Evolutionary conservation across 805 yeast genomes (phyloP).

Genomic region (Kodamaea lidongshanica): DNA sequence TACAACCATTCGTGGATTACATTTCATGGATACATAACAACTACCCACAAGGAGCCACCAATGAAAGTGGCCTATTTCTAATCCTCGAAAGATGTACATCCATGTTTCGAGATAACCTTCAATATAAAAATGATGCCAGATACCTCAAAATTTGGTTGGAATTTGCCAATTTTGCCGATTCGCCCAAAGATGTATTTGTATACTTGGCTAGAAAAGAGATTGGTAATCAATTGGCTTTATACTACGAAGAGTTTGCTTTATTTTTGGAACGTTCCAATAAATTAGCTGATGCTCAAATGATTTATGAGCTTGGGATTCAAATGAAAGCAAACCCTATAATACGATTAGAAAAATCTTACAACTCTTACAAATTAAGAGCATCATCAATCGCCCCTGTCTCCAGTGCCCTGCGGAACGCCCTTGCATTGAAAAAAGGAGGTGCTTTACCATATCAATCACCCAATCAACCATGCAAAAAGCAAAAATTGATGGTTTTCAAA

Average conservation of each 20-base stretch:
- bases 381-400: conserved; percentile 16
- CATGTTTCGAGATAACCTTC: conserved; percentile 54
- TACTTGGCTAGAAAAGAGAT: conserved; percentile 67
- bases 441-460: conserved; percentile 7
- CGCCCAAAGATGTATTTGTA: conserved; percentile 64
- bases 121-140: conserved; percentile 78
- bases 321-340: conserved; percentile 58
- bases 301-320: conserved; percentile 54
- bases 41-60: conserved; percentile 55
- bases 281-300: conserved; percentile 49
- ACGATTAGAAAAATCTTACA: conserved; percentile 29
- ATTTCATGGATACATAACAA: conserved; percentile 63
- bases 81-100: conserved; percentile 69
- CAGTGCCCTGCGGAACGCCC: conserved; percentile 17
- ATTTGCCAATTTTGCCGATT: conserved; percentile 61
- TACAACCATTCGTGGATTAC: conserved; percentile 69
- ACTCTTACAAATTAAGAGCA: conserved; percentile 39
- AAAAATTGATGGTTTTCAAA: conserved; percentile 37
- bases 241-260: conserved; percentile 74
- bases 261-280: conserved; percentile 49
- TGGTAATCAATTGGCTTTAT: conserved; percentile 60
- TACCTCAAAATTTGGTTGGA: conserved; percentile 77
- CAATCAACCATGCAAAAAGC: conserved; percentile 12
- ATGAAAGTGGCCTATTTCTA: conserved; percentile 58
- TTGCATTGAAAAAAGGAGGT: conserved; percentile 34